Base-by-base conservation (phyloP, 1,284 basidiomycete genomes). In the Pseudozyma thailandica region DNA sequence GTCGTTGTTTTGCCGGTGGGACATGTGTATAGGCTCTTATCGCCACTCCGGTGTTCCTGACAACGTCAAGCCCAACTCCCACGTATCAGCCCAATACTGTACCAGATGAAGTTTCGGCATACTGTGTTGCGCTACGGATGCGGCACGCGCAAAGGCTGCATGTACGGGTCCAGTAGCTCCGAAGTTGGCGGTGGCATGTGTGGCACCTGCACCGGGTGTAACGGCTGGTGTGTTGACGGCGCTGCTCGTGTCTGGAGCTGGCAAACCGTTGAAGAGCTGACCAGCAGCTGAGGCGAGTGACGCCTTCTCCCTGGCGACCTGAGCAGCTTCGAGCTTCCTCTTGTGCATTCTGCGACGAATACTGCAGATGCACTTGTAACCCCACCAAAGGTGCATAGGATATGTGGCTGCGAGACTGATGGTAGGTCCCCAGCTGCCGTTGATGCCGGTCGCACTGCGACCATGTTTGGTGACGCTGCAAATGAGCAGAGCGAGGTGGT, bases 361-460 rank as follows among this genome's bases (percentile, higher is more conserved):
- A 27, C 75, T 74, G 48, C 73, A 71, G 33, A 82, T 68, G 49
- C 75, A 76, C 64, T 82, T 82, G 74, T 78, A 80, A 5, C 77
- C 78, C 81, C 81, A 82, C 55, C 76, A 77, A 4, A 79, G 48
- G 47, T 82, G 81, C 81, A 82, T 82, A 2, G 81, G 81, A 26
- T 78, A 77, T n/a, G 80, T 76, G 8, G 58, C 59, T 1, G 66
- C 33, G 3, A 72, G 45, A 49, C 66, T 74, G 48, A 77, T 56
- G 45, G 70, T 35, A 12, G 78, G 78, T 7, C 72, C 71, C 70
- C 62, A 74, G 30, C 66, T 71, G 16, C 78, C 71, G 43, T 69
- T 50, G 37, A 74, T 55, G 27, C 59, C 64, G 27, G 76, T 69
- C 5, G 76, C 73, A 10, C 39, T 49, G 27, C 79, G 62, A 7